phyloP scores from a whole-genome alignment of 2,329 filamentous ascomycete genomes.

The Phaeosphaeriaceae sp. region DNA sequence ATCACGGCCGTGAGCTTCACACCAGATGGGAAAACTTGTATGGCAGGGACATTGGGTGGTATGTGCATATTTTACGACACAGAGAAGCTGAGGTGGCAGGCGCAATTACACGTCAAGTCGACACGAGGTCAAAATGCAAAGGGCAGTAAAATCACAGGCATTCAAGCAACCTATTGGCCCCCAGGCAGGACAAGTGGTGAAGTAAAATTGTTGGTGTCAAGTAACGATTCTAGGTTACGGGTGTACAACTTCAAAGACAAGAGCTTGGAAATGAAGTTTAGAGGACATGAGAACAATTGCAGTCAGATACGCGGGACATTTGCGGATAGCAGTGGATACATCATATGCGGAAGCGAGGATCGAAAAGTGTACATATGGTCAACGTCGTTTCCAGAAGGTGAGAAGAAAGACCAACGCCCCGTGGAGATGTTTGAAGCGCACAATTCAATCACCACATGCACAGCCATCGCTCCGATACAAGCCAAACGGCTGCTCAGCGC shows the following conservation, averaged over 20 bases:
- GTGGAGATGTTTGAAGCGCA: constrained; percentile 92
- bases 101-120: constrained; percentile 91
- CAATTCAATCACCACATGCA: constrained; percentile 85
- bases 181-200: constrained; percentile 66
- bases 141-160: constrained; percentile 96
- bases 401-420: constrained; percentile 78
- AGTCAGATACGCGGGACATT: constrained; percentile 91
- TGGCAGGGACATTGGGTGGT: constrained; percentile 86
- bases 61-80: constrained; percentile 92
- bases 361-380: constrained; percentile 91
- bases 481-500: constrained; percentile 78
- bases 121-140: constrained; percentile 92
- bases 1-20: constrained; percentile 95
- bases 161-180: constrained; percentile 73
- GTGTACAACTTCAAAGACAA: constrained; percentile 89
- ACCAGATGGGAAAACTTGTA: constrained; percentile 86
- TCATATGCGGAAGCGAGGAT: constrained; percentile 94
- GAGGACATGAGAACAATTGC: constrained; percentile 86
- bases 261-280: constrained; percentile 84
- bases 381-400: constrained; percentile 63
- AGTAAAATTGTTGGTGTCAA: constrained; percentile 85
- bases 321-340: constrained; percentile 82
- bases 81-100: constrained; percentile 81
- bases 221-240: constrained; percentile 90
- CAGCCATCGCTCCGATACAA: constrained; percentile 79